Conservation (phyloP, 805 yeast species). For the Cyberlindnera subsufficiens region DNA sequence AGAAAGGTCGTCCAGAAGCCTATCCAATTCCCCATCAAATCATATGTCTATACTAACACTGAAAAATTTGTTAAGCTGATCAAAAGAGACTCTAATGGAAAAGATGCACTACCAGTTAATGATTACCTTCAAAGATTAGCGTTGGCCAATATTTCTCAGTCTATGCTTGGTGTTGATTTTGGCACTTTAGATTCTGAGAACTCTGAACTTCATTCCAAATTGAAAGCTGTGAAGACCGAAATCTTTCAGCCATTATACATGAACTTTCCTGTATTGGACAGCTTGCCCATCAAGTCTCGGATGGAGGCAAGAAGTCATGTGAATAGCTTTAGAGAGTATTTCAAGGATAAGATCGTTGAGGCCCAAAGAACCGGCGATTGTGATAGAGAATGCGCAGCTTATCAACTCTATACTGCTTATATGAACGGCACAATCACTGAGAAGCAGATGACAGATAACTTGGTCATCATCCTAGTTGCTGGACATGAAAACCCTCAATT, state of each 20-base stretch:
- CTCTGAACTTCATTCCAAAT: conserved; percentile 30
- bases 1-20: conserved; percentile 40
- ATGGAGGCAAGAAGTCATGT: conserved; percentile 38
- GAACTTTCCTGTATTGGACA: conserved; percentile 51
- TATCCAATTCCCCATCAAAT: conserved; percentile 41
- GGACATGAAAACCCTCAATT: conserved; percentile 63
- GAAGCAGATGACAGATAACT: conserved; percentile 47
- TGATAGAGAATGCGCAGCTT: conserved; percentile 32
- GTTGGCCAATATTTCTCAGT: conserved; percentile 44
- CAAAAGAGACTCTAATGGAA: conserved; percentile 9
- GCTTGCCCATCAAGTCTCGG: conserved; percentile 43
- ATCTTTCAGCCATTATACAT: conserved; percentile 50
- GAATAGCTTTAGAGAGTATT: conserved; percentile 31
- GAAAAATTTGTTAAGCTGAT: conserved; percentile 27
- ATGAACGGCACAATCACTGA: conserved; percentile 32
- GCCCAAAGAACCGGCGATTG: conserved; percentile 17
- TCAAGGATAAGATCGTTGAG: conserved; percentile 29
- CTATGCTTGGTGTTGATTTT: conserved; percentile 45
- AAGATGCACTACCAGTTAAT: conserved; percentile 22
- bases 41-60: conserved; percentile 35
- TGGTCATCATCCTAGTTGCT: conserved; percentile 50
- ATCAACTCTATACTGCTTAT: conserved; percentile 35
- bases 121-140: conserved; percentile 42
- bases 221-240: conserved; percentile 42
- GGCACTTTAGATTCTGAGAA: conserved; percentile 28